phyloP scores from a whole-genome alignment of 2,329 filamentous ascomycete species.

The Exophiala sideris region DNA sequence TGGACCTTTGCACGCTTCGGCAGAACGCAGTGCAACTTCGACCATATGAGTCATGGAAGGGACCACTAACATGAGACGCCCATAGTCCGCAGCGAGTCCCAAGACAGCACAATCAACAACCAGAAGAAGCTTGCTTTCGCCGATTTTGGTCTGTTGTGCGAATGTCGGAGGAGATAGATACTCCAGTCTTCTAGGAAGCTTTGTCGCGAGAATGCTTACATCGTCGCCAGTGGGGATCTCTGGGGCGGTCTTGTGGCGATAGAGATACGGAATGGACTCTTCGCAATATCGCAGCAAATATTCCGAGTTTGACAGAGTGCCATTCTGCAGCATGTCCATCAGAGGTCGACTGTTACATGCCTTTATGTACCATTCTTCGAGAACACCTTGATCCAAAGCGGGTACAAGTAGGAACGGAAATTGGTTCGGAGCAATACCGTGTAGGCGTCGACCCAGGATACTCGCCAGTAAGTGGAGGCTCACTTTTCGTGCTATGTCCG shows the following conservation, averaged over 20 bases:
- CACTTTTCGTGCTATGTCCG: constrained; percentile 9
- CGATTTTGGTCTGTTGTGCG: background rate
- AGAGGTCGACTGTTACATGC: constrained; percentile 2
- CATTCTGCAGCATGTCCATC: background rate
- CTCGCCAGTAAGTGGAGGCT: constrained; percentile 8
- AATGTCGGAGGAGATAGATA: constrained; percentile 32
- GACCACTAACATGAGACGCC: constrained; percentile 16
- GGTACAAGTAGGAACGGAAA: constrained; percentile 22
- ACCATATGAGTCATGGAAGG: constrained; percentile 27
- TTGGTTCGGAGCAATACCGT: constrained; percentile 7
- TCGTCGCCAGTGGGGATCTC: background rate
- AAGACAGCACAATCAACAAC: constrained; percentile 20
- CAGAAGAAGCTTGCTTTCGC: background rate
- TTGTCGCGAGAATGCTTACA: constrained; percentile 20
- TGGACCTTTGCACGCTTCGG: constrained; percentile 13
- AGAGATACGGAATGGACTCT: constrained; percentile 10
- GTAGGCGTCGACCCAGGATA: constrained; percentile 11
- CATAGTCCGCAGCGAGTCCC: constrained; percentile 22
- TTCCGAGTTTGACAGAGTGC: background rate
- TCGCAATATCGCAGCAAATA: constrained; percentile 5
- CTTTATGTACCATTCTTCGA: constrained; percentile 14
- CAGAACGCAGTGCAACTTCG: constrained; percentile 17
- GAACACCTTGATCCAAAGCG: constrained; percentile 3
- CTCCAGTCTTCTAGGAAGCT: constrained; percentile 34
- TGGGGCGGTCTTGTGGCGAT: background rate